These are phyloP conservation scores for Pichia rugopelliculosa DNA, from an alignment of 805 yeast genomes.

Conservation along the genomic window DNA sequence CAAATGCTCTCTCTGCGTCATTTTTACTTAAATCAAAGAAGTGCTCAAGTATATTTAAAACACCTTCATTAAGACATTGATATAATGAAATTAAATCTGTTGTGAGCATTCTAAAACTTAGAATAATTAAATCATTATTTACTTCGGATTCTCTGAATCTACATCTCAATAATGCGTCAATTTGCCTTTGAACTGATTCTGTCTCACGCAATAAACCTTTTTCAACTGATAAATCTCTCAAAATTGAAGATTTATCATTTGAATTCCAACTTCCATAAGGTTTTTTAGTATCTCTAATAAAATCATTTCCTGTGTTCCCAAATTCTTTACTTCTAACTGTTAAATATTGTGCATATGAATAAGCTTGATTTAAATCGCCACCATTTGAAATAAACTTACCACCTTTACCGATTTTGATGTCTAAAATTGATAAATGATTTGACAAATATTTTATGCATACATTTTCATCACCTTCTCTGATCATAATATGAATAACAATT, in stretches of 20 bases:
- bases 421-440: constrained; percentile 52
- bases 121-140: constrained; percentile 73
- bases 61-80: constrained; percentile 92
- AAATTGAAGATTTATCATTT: constrained; percentile 46
- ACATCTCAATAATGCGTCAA: constrained; percentile 66
- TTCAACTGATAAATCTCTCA: constrained; percentile 58
- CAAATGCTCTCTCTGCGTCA: constrained; percentile 83
- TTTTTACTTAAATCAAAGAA: constrained; percentile 84
- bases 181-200: constrained; percentile 78
- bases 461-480: constrained; percentile 82
- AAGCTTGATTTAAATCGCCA: constrained; percentile 48
- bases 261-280: constrained; percentile 29
- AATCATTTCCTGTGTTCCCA: constrained; percentile 59
- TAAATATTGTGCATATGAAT: constrained; percentile 67
- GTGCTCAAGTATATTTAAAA: constrained; percentile 85
- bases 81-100: constrained; percentile 80
- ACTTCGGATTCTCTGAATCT: constrained; percentile 73
- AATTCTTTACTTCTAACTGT: constrained; percentile 62
- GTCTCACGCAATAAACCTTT: constrained; percentile 79
- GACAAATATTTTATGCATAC: constrained; percentile 64
- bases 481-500: constrained; percentile 81
- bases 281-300: constrained; percentile 57
- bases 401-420: constrained; percentile 30
- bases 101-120: constrained; percentile 83
- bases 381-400: constrained; percentile 29